phyloP scores from a whole-genome alignment of 1,284 basidiomycete species.

The Anthracocystis walkeri region DNA sequence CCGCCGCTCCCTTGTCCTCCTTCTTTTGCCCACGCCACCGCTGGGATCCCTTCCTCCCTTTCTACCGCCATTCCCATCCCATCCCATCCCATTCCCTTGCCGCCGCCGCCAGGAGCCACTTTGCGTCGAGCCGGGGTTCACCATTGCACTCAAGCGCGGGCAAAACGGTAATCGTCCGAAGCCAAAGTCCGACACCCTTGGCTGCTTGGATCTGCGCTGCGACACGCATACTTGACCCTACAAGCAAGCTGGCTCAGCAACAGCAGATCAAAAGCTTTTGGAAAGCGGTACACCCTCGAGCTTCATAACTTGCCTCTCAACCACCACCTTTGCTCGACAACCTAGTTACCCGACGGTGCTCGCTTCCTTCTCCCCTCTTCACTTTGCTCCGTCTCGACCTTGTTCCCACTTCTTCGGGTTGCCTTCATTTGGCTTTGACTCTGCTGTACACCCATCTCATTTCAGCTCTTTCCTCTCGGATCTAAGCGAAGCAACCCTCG shows the following conservation, averaged over 20 bases:
- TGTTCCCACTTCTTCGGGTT: background rate
- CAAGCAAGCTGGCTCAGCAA: background rate
- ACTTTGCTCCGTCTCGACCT: background rate
- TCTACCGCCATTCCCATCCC: background rate
- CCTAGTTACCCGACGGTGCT: background rate
- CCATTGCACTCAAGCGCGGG: no score
- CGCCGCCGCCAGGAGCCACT: no score
- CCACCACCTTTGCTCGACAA: background rate
- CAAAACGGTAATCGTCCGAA: no score
- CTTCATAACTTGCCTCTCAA: slow-evolving; percentile 6
- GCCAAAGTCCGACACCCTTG: no score
- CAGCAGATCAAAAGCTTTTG: background rate
- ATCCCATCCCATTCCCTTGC: background rate
- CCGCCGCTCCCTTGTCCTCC: background rate
- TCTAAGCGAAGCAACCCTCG: background rate
- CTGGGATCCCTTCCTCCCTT: background rate
- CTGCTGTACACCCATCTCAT: slow-evolving; percentile 1
- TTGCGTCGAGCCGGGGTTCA: no score
- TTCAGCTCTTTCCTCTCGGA: background rate
- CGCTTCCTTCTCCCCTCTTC: background rate
- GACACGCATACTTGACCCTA: no score
- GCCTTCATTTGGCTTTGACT: background rate
- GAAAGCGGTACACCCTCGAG: background rate
- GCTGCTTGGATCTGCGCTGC: no score
- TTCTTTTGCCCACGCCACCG: slow-evolving; percentile 4